A percentile compares a stretch with the other conserved stretches of the same genome.
phyloP scores from a whole-genome alignment of 2,329 filamentous ascomycete genomes.

The Exophiala phaeomuriformis region DNA sequence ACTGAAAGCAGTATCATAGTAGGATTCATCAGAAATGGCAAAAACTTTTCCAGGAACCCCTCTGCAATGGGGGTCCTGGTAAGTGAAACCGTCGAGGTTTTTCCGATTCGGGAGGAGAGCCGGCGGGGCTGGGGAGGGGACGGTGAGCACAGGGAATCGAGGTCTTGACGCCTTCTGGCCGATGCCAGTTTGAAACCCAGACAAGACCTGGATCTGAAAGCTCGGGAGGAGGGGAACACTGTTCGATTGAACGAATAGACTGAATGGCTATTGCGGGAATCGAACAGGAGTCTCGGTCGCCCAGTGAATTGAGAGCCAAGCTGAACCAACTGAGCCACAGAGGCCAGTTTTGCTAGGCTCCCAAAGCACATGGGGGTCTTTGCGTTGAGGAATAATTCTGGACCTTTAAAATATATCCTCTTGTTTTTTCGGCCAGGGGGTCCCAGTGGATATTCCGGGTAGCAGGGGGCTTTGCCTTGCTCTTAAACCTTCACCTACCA shows the following conservation, averaged over 20 bases:
- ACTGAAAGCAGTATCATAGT: no score
- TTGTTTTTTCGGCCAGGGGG: neutral
- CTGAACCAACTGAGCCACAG: neutral
- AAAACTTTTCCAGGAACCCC: neutral
- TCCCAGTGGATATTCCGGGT: neutral
- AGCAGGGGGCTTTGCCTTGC: no score
- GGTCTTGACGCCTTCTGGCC: neutral
- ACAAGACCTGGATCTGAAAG: neutral
- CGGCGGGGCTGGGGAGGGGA: no score
- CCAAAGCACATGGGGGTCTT: neutral
- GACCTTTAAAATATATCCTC: neutral
- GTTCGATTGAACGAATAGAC: no score
- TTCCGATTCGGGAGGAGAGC: neutral
- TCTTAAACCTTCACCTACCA: no score
- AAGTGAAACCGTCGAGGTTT: neutral
- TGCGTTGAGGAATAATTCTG: neutral
- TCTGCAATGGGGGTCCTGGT: neutral
- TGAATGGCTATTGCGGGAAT: no score
- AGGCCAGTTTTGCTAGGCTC: neutral
- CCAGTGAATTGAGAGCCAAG: no score
- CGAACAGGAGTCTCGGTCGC: no score
- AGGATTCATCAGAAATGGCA: neutral
- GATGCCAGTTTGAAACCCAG: neutral
- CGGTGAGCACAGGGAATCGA: neutral
- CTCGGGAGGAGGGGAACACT: neutral